Conservation (phyloP, 768 basidiomycete genomes). For the Myochromella boudieri region DNA sequence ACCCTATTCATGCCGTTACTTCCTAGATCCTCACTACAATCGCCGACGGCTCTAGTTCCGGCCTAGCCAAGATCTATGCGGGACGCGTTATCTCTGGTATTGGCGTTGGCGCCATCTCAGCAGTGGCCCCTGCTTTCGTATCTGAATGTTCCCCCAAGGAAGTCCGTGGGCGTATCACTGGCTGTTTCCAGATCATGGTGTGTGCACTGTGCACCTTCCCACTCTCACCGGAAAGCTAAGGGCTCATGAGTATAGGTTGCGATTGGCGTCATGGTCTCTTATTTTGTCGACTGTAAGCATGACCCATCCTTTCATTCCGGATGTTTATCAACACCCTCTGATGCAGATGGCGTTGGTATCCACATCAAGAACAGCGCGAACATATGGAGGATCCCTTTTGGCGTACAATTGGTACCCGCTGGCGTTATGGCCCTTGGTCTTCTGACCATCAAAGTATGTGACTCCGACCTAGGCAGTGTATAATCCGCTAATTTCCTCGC, state of each 20-base stretch:
- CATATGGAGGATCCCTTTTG: conserved; percentile 75
- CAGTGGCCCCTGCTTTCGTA: conserved; percentile 82
- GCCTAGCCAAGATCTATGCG: conserved; percentile 71
- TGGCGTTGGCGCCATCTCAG: conserved; percentile 81
- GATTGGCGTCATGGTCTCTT: conserved; percentile 82
- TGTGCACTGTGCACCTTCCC: no score
- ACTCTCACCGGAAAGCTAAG: no score
- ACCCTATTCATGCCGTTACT: no score
- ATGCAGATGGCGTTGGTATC: conserved; percentile 57
- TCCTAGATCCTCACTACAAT: conserved; percentile 69
- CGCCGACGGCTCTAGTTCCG: conserved; percentile 55
- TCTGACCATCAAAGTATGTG: conserved; percentile 56
- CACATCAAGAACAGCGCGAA: conserved; percentile 46
- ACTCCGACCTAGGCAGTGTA: no score
- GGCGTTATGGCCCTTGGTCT: conserved; percentile 71
- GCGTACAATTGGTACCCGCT: conserved; percentile 75
- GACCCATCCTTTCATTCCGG: not conserved
- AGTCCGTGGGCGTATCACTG: conserved; percentile 83
- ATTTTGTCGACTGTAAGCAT: conserved; percentile 73
- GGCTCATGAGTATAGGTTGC: no score
- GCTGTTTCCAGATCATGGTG: conserved; percentile 84
- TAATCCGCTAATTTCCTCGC: conserved; percentile 11
- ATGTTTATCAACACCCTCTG: not conserved
- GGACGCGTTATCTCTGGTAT: conserved; percentile 80
- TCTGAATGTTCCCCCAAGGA: conserved; percentile 87